Percentiles rank a stretch among this genome's conserved stretches.
Evolutionary conservation across 2,329 filamentous ascomycete species (phyloP).

Genomic region (Xylaria sp.): DNA sequence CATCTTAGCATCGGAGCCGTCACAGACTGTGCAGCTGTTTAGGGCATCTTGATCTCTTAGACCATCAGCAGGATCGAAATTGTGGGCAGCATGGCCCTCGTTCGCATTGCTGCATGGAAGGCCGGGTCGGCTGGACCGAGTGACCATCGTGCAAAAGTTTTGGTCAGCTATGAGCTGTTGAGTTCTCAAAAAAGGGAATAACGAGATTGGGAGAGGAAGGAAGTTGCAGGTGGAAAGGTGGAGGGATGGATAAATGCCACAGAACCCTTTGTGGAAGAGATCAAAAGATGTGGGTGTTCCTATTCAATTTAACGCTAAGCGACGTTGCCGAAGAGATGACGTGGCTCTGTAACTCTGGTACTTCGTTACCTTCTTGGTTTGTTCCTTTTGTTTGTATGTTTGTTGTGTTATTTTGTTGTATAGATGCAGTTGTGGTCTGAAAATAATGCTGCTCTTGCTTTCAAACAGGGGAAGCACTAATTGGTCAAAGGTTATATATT

Average conservation of each 20-base stretch:
- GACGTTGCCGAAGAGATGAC: neutral
- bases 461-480: too few species aligned
- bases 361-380: too few species aligned
- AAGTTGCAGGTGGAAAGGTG: neutral
- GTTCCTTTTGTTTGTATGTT: neutral
- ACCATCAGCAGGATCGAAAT: slow-evolving; percentile 14
- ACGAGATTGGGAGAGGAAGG: neutral
- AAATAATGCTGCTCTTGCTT: neutral
- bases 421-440: neutral
- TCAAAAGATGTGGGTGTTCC: neutral
- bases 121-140: neutral
- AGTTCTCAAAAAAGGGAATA: neutral
- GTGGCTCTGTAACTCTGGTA: neutral
- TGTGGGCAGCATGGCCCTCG: slow-evolving; percentile 8
- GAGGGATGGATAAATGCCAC: too few species aligned
- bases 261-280: neutral
- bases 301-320: neutral
- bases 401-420: neutral
- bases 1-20: neutral
- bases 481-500: too few species aligned
- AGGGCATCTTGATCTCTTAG: neutral
- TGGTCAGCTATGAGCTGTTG: too few species aligned
- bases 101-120: slow-evolving; percentile 17
- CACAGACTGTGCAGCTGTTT: slow-evolving; percentile 17
- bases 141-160: neutral